phyloP scores from a whole-genome alignment of 192 early-diverging fungal species.

The Globomyces pollinis-pini region DNA sequence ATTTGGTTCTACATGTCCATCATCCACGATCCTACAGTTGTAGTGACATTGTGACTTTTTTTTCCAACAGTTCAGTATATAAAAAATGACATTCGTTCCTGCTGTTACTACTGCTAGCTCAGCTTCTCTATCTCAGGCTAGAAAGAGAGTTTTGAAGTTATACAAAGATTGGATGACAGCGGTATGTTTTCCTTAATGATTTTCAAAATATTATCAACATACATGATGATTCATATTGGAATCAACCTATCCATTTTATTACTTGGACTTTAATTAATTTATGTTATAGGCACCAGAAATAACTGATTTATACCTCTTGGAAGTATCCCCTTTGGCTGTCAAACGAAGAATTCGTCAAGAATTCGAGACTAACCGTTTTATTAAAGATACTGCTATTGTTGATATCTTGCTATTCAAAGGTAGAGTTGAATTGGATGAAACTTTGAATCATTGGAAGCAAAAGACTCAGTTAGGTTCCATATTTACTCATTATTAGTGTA shows the following conservation, averaged over 20 bases:
- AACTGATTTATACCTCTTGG: conserved; percentile 31
- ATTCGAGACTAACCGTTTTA: conserved; percentile 78
- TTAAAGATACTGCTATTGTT: conserved; percentile 64
- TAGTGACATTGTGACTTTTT: no score
- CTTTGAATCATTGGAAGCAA: conserved; percentile 75
- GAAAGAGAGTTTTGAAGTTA: not conserved
- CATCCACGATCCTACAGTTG: no score
- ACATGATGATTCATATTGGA: no score
- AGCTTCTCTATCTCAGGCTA: not conserved
- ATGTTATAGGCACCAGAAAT: conserved; percentile 23
- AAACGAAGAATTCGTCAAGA: conserved; percentile 80
- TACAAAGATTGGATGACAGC: not conserved
- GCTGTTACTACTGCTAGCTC: not conserved
- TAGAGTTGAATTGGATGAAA: conserved; percentile 79
- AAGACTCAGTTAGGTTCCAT: no score
- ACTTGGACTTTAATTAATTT: no score
- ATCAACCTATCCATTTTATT: no score
- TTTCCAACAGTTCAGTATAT: no score
- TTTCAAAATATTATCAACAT: no score
- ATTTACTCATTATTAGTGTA: no score
- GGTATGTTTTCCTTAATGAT: no score
- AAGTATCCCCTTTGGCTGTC: conserved; percentile 60
- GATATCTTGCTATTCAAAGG: conserved; percentile 87
- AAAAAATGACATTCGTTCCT: no score
- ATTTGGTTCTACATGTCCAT: no score